Evolutionary conservation across 805 yeast genomes (phyloP).

Genomic region (Barnettozyma populi): DNA sequence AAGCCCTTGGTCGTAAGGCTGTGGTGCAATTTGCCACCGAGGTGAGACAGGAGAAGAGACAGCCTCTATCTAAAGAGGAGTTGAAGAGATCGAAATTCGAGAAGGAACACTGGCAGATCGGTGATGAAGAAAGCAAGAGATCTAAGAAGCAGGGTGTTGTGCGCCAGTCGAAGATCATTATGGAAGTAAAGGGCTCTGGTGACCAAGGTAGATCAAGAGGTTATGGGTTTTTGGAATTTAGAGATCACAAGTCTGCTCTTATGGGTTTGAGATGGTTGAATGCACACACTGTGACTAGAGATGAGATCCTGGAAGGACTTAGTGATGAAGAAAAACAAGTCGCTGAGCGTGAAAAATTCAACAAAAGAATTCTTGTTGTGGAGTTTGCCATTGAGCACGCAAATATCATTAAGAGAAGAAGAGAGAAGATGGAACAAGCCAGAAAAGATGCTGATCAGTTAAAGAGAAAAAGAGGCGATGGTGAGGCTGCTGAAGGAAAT

Average conservation of each 20-base stretch:
- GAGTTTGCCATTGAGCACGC: constrained; percentile 97
- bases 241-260: constrained; percentile 87
- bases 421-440: constrained; percentile 51
- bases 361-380: constrained; percentile 72
- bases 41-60: constrained; percentile 68
- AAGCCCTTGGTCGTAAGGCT: constrained; percentile 90
- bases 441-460: constrained; percentile 26
- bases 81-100: constrained; percentile 68
- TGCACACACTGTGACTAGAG: constrained; percentile 75
- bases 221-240: constrained; percentile 89
- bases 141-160: constrained; percentile 85
- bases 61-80: constrained; percentile 87
- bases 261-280: constrained; percentile 98
- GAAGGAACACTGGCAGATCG: constrained; percentile 40
- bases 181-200: constrained; percentile 87
- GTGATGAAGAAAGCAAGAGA: constrained; percentile 46
- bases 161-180: constrained; percentile 86
- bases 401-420: constrained; percentile 85
- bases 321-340: constrained; percentile 59
- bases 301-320: constrained; percentile 68
- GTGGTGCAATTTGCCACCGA: constrained; percentile 92
- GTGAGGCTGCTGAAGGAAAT: constrained; percentile 15
- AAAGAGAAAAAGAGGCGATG: constrained; percentile 24
- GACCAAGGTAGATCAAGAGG: constrained; percentile 91
- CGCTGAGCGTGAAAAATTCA: constrained; percentile 47